phyloP scores from a whole-genome alignment of 2,329 filamentous ascomycete species.

The Tolypocladium sp. region DNA sequence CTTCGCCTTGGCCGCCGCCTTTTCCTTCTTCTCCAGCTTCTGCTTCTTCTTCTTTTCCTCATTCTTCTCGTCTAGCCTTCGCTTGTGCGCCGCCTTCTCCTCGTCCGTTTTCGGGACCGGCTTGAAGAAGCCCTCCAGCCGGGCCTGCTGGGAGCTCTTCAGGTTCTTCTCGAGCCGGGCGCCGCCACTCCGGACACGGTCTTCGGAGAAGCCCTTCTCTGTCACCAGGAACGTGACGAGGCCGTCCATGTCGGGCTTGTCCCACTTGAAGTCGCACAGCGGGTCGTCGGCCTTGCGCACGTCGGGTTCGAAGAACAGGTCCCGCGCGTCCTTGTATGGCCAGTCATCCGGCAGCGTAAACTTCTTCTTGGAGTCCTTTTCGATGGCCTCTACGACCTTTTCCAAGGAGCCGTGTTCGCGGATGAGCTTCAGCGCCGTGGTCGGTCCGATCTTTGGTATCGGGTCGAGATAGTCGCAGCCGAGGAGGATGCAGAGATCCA shows the following conservation, averaged over 20 bases:
- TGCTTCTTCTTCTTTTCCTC: slow-evolving; percentile 92
- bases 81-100: slow-evolving; percentile 77
- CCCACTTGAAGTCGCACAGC: slow-evolving; percentile 96
- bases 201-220: slow-evolving; percentile 96
- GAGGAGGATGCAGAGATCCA: slow-evolving; percentile 94
- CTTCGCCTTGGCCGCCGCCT: slow-evolving; percentile 83
- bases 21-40: slow-evolving; percentile 91
- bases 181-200: slow-evolving; percentile 74
- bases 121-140: slow-evolving; percentile 96
- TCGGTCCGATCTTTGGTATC: slow-evolving; percentile 87
- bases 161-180: slow-evolving; percentile 79
- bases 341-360: slow-evolving; percentile 90
- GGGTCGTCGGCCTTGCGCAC: slow-evolving; percentile 75
- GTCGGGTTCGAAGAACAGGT: slow-evolving; percentile 86
- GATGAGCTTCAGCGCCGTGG: slow-evolving; percentile 87
- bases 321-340: slow-evolving; percentile 86
- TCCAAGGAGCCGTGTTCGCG: slow-evolving; percentile 85
- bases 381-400: slow-evolving; percentile 71
- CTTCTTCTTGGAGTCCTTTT: slow-evolving; percentile 69
- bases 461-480: slow-evolving; percentile 98
- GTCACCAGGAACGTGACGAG: slow-evolving; percentile 82
- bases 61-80: slow-evolving; percentile 87
- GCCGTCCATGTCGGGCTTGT: slow-evolving; percentile 82
- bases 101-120: slow-evolving; percentile 78
- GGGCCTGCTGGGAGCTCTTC: slow-evolving; percentile 82